These are phyloP conservation scores for Exophiala bonariae DNA, from an alignment of 2,329 filamentous ascomycete genomes.

Conservation along the genomic window DNA sequence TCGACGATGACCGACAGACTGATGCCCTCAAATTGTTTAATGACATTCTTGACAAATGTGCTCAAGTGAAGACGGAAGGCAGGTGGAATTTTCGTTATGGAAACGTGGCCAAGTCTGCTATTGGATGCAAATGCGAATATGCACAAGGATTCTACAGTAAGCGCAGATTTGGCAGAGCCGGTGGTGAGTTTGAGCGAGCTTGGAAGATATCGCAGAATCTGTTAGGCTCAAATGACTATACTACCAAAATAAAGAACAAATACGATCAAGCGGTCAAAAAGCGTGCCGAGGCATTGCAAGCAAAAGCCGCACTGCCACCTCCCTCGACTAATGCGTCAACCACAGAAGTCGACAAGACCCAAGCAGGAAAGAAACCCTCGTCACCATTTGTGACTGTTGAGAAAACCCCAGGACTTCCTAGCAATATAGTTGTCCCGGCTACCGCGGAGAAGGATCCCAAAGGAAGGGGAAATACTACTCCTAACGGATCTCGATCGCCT, in stretches of 20 bases:
- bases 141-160: not conserved
- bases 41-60: conserved; percentile 1
- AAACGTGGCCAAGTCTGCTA: not conserved
- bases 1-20: not conserved
- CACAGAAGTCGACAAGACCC: not conserved
- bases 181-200: not conserved
- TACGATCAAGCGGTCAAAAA: not conserved
- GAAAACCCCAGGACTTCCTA: too few relatives aligned
- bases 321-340: too few relatives aligned
- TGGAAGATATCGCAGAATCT: not conserved
- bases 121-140: not conserved
- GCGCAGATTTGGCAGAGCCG: not conserved
- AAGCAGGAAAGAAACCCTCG: not conserved
- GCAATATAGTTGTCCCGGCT: too few relatives aligned
- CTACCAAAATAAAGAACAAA: not conserved
- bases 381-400: too few relatives aligned
- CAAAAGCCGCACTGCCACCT: not conserved
- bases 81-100: not conserved
- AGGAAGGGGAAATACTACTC: not conserved
- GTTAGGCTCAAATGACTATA: not conserved
- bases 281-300: not conserved
- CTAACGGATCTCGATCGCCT: not conserved
- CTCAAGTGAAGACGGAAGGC: not conserved
- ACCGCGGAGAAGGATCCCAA: not conserved
- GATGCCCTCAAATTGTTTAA: conserved; percentile 1